Evolutionary conservation across 768 basidiomycete species (phyloP).

Genomic region (Termitomyces sp.): DNA sequence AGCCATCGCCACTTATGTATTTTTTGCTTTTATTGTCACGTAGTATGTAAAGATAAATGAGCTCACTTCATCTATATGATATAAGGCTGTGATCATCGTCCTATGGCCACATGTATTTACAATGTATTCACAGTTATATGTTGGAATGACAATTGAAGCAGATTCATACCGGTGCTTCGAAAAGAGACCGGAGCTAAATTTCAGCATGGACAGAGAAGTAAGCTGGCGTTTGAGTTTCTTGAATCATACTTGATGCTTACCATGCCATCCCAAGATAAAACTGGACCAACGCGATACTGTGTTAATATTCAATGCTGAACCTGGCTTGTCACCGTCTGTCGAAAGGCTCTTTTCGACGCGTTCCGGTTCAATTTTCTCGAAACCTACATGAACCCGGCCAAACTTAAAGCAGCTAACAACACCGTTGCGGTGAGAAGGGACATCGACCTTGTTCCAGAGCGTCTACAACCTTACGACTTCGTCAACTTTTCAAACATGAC

Average conservation of each 20-base stretch:
- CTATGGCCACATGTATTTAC: neutral
- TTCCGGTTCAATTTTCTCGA: neutral
- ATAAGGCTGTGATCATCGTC: neutral
- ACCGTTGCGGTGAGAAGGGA: neutral
- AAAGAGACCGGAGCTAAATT: neutral
- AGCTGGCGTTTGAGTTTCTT: neutral
- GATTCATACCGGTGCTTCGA: neutral
- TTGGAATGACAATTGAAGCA: neutral
- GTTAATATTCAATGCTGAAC: neutral
- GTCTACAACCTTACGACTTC: neutral
- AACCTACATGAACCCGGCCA: neutral
- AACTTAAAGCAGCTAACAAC: neutral
- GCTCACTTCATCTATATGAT: neutral
- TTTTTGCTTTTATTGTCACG: slow-evolving; percentile 8
- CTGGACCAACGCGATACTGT: neutral
- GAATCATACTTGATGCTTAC: neutral
- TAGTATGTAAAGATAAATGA: too few relatives aligned
- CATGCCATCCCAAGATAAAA: neutral
- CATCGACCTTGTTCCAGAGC: neutral
- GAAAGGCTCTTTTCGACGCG: neutral
- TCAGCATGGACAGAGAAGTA: neutral
- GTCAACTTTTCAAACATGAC: neutral
- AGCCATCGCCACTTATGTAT: slow-evolving; percentile 12
- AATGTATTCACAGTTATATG: neutral
- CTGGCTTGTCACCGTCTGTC: neutral